Conservation (phyloP, 1,284 basidiomycete species). For the Golubevia pallescens region DNA sequence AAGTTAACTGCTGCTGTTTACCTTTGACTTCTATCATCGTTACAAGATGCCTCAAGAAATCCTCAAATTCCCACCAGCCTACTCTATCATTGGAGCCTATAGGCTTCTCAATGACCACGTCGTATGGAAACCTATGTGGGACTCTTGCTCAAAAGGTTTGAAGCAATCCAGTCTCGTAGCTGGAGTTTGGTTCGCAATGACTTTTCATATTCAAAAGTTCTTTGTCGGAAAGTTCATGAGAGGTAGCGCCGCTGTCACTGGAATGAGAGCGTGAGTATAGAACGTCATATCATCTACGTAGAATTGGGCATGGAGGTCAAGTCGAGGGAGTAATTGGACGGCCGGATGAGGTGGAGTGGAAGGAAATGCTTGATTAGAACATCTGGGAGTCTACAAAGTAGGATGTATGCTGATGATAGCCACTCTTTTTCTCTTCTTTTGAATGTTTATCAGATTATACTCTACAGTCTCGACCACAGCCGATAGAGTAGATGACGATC, state of each 20-base stretch:
- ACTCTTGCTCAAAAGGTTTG: constrained; percentile 30
- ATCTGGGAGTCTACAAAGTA: background rate
- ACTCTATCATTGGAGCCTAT: constrained; percentile 55
- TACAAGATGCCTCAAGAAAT: constrained; percentile 57
- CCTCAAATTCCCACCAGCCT: constrained; percentile 48
- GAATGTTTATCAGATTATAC: constrained; percentile 17
- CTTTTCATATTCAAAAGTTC: constrained; percentile 47
- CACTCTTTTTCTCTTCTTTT: background rate
- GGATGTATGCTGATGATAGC: background rate
- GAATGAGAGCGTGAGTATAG: constrained; percentile 13
- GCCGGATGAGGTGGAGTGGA: background rate
- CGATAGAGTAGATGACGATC: constrained; percentile 21
- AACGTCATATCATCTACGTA: background rate
- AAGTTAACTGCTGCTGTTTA: background rate
- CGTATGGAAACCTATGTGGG: constrained; percentile 59
- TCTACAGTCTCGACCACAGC: constrained; percentile 21
- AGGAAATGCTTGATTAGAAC: constrained; percentile 1
- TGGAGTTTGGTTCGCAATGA: constrained; percentile 30
- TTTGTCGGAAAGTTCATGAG: constrained; percentile 53
- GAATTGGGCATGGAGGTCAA: background rate
- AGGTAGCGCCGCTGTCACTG: constrained; percentile 33
- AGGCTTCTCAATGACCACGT: constrained; percentile 43
- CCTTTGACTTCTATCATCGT: background rate
- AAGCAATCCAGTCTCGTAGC: constrained; percentile 35
- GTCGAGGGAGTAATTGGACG: background rate